These are phyloP conservation scores for Trichoderma asperelloides DNA, from an alignment of 495 filamentous ascomycete genomes.

Conservation along the genomic window DNA sequence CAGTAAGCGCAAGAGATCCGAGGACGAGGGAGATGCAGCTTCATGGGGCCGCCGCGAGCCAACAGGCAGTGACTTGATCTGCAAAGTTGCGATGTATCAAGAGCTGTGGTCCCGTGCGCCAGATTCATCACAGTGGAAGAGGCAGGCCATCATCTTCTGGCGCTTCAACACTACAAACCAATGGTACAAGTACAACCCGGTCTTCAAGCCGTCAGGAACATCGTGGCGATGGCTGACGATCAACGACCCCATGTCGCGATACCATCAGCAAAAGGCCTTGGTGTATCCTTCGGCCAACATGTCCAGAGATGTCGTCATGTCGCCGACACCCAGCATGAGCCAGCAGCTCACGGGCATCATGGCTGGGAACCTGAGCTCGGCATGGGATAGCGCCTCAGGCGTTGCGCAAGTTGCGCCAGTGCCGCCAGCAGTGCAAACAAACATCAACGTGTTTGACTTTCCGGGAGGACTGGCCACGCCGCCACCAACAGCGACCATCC, in stretches of 20 bases:
- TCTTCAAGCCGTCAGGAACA: constrained; percentile 22
- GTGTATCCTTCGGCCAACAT: constrained; percentile 2
- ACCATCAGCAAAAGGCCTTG: constrained; percentile 33
- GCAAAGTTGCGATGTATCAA: constrained; percentile 41
- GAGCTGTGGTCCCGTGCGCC: constrained; percentile 39
- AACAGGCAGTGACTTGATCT: constrained; percentile 36
- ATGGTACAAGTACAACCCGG: constrained; percentile 14
- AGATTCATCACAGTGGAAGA: constrained; percentile 25
- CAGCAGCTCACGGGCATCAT: constrained; percentile 34
- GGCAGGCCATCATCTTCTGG: constrained; percentile 38
- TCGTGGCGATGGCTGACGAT: constrained; percentile 41
- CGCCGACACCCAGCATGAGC: constrained; percentile 31
- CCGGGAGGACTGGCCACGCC: constrained; percentile 30
- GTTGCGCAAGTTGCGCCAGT: constrained; percentile 9
- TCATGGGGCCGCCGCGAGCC: constrained; percentile 16
- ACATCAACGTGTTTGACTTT: constrained; percentile 24
- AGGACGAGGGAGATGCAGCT: constrained; percentile 8
- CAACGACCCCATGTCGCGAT: constrained; percentile 34
- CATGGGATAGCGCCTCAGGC: constrained; percentile 21
- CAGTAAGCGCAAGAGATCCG: constrained; percentile 1
- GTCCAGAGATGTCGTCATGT: constrained; percentile 31
- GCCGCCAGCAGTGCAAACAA: constrained; percentile 16
- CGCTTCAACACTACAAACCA: constrained; percentile 26
- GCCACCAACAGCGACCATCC: constrained; percentile 24
- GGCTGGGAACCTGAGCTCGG: constrained; percentile 35